Conservation (phyloP, 768 basidiomycete species). For the Gautieria morchelliformis region DNA sequence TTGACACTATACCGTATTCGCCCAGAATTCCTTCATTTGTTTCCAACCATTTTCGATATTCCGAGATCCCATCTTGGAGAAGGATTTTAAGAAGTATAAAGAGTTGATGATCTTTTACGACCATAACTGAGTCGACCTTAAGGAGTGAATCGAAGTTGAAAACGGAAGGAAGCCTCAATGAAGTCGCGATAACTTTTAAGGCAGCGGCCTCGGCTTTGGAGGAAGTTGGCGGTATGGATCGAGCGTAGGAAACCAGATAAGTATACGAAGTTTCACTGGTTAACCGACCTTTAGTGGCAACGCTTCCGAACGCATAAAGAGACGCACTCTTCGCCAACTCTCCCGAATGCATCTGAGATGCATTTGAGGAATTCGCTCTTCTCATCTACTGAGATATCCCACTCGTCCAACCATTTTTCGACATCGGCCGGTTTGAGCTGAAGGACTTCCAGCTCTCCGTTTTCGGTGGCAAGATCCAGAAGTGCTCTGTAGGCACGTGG, state of each 20-base stretch:
- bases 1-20: constrained; percentile 38
- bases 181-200: constrained; percentile 49
- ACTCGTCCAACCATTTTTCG: constrained; percentile 72
- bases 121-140: constrained; percentile 62
- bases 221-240: constrained; percentile 47
- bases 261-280: constrained; percentile 52
- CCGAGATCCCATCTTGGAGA: constrained; percentile 49
- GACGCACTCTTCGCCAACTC: constrained; percentile 51
- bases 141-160: constrained; percentile 80
- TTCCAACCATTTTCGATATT: constrained; percentile 53
- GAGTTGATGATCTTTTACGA: constrained; percentile 57
- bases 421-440: constrained; percentile 50
- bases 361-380: constrained; percentile 58
- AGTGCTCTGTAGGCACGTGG: constrained; percentile 53
- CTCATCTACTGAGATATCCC: constrained; percentile 54
- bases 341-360: constrained; percentile 50
- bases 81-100: constrained; percentile 72
- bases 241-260: constrained; percentile 53
- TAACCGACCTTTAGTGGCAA: neutral
- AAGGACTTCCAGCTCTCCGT: constrained; percentile 54
- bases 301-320: neutral
- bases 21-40: constrained; percentile 39
- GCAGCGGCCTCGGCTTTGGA: constrained; percentile 44
- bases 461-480: constrained; percentile 45
- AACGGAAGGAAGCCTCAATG: constrained; percentile 52